Base-by-base conservation (phyloP, 2,329 filamentous ascomycete genomes). In the Aspergillus ibericus region DNA sequence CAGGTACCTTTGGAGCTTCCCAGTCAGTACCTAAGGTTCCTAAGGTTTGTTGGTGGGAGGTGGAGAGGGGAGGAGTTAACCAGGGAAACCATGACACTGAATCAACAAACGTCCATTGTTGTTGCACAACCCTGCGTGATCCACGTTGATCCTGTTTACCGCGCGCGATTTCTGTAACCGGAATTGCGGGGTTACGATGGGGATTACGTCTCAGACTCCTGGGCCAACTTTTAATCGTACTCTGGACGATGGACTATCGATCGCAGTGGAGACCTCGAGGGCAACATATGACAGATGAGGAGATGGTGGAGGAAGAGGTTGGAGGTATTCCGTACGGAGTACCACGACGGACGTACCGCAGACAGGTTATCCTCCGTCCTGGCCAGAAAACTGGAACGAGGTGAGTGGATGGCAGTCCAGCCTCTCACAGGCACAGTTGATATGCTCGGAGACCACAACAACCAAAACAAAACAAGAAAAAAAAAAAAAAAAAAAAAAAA, bases 151-250 rank as follows among this genome's bases (percentile, higher is more conserved):
- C 46, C 36, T 42, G 46, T 53, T 53, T 55, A 44, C 47, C 56
- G 56, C 56, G 56, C 56, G 56, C 52, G 56, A 59, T 59, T 59
- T 50, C 34, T 53, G 51, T 53, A 42, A 53, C 51, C 42, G 51
- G 40, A n/a, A 44, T 53, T 53, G 51, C 51, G 51, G 51, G 51
- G 51, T 29, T 32, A 29, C 15, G 50, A 29, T 35, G 50, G 38
- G 25, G 25, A 53, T 53, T 53, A 53, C 51, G 51, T 53, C 51
- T 53, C 50, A 40, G 29, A 34, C 25, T 53, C 36, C 36, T 32
- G 44, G 44, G 15, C 44, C 44, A 48, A 16, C 25, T 48, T 27
- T 7, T 48, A 18, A 48, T 48, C 44, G 27, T 48, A 29, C n/a
- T n/a, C n/a, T n/a, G n/a, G n/a, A n/a, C n/a, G n/a, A n/a, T n/a